Base-by-base conservation (phyloP, 179 eudicot species). In the Monotropa hypopitys region DNA sequence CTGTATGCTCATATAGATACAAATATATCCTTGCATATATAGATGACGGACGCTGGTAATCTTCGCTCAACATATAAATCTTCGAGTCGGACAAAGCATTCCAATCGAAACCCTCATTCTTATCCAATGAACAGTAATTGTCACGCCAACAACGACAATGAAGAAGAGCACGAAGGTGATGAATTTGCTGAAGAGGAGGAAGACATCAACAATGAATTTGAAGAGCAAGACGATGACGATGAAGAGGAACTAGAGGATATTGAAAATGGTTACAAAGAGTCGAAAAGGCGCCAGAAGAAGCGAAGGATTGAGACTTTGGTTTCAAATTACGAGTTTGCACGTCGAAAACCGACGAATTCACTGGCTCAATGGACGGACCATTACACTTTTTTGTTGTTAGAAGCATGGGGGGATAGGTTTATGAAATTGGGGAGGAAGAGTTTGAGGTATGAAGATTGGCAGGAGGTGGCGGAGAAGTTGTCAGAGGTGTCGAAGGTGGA, bases 381-480 rank as follows among this genome's bases (percentile, higher is more conserved):
- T 32, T 89, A 81, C 74, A 86, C 88, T 8, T 87, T 79, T 20
- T 85, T 79, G 57, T 49, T 93, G 80, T 62, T 93, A 54, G 91
- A 90, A 71, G 90, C 87, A 9, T 93, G 98, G 97, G 98, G 99
- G 1, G 88, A 89, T 28, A 83, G 88, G 82, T 93, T 85, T 70
- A 28, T 88, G 76, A 81, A 87, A 73, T 78, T 85, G 51, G 92
- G 92, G 42, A 86, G 97, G 88, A 89, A 85, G 85, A 92, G 93
- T 75, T 84, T 93, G 77, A 81, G 90, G 78, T 78, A 83, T 0
- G 92, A 89, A 51, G 97, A 93, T 66, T 93, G 98, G 98, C 83
- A 72, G 28, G 99, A 90, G 68, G 90, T 93, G 50, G 85, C 93
- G 0, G 90, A 92, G 78, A 87, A 86, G 74, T 89, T 93, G 0